Evolutionary conservation across 345 rosid genomes (phyloP).

Genomic region (Fremontodendron californicum): DNA sequence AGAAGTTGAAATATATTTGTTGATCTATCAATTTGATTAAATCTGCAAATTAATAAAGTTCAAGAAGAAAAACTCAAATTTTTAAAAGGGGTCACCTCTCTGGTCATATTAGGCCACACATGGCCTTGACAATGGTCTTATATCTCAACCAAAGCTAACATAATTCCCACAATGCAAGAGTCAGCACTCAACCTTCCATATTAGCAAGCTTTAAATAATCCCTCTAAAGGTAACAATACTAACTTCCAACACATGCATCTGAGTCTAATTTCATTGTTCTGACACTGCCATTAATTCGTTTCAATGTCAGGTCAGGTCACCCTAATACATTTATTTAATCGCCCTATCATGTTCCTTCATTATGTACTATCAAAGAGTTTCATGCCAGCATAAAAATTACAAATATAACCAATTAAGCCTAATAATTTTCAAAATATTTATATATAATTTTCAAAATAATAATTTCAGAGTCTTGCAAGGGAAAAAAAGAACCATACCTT

Average conservation of each 20-base stretch:
- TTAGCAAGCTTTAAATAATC: not conserved
- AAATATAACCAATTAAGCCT: not conserved
- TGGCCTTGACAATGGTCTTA: not conserved
- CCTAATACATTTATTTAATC: not conserved
- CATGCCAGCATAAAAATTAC: not conserved
- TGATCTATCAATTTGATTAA: not conserved
- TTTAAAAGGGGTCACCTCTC: not conserved
- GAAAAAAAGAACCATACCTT: conserved; percentile 43
- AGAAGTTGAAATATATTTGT: not conserved
- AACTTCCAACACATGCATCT: not conserved
- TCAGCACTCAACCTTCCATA: not conserved
- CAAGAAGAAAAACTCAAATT: not conserved
- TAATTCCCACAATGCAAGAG: not conserved
- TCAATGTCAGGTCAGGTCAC: not conserved
- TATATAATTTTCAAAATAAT: not conserved
- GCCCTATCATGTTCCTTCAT: not conserved
- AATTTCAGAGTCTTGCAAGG: not conserved
- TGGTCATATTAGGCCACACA: not conserved
- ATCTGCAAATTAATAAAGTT: not conserved
- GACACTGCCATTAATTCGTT: not conserved
- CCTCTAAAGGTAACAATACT: not conserved
- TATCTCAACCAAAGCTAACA: not conserved
- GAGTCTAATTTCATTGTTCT: not conserved
- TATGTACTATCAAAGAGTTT: not conserved
- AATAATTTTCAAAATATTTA: conserved; percentile 7